Evolutionary conservation across 2,329 filamentous ascomycete species (phyloP).

Genomic region (Verticillium nubilum): DNA sequence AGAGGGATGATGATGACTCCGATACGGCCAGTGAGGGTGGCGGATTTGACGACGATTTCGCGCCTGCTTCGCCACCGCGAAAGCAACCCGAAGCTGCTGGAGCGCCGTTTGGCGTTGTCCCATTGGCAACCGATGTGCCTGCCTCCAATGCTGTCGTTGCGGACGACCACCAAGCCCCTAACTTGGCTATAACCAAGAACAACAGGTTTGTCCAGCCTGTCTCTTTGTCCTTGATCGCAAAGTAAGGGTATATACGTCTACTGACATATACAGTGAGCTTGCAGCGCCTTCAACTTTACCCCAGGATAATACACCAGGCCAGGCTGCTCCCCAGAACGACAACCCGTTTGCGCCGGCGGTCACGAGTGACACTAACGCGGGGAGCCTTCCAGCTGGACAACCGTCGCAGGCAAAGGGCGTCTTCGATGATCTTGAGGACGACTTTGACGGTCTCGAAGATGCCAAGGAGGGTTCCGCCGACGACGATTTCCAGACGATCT

Average conservation of each 20-base stretch:
- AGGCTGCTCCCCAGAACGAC: not conserved
- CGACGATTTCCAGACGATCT: slow-evolving; percentile 73
- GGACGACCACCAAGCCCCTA: not conserved
- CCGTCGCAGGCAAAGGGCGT: slow-evolving; percentile 31
- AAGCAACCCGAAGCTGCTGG: slow-evolving; percentile 20
- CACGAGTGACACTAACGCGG: slow-evolving; percentile 4
- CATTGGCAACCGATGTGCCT: slow-evolving; percentile 2
- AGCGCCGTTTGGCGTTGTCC: not conserved
- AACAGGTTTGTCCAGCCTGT: not conserved
- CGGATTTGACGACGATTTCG: slow-evolving; percentile 92
- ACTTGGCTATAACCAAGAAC: not conserved
- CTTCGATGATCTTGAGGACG: slow-evolving; percentile 75
- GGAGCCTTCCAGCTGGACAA: slow-evolving; percentile 14
- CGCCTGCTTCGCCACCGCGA: slow-evolving; percentile 50
- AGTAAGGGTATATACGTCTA: not conserved
- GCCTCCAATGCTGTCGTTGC: slow-evolving; percentile 15
- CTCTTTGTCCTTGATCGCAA: not conserved
- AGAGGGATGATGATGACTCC: slow-evolving; percentile 76
- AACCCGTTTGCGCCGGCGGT: slow-evolving; percentile 5
- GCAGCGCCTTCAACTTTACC: not conserved
- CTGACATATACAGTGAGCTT: not conserved
- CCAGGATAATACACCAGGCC: not conserved
- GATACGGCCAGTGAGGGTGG: slow-evolving; percentile 73
- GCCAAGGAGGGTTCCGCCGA: slow-evolving; percentile 76
- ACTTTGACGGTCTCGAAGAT: slow-evolving; percentile 78